A percentile compares a stretch with the other conserved stretches of the same genome.
Evolutionary conservation across 176 grass and related monocot species (phyloP).

Genomic region (Dendrocalamus sinicus): DNA sequence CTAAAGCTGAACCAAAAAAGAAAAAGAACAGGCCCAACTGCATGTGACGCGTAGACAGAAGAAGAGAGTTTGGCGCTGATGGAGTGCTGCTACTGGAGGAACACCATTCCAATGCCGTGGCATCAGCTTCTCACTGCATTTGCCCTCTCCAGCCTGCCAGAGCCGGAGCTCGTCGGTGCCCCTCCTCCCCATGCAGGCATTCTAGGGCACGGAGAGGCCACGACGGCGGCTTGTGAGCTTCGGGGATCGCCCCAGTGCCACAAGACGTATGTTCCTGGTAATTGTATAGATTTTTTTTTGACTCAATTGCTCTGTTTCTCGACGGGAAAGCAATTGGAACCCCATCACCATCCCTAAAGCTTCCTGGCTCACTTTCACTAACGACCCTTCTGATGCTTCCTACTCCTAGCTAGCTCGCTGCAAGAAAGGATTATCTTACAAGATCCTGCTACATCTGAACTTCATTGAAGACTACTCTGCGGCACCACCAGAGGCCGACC

Average conservation of each 20-base stretch:
- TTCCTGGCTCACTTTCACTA: no score
- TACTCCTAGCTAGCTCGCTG: no score
- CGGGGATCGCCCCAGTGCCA: constrained; percentile 42
- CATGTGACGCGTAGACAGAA: neutral
- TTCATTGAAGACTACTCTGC: no score
- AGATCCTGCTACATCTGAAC: no score
- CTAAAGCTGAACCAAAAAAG: no score
- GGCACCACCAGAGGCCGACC: no score
- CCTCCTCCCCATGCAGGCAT: neutral
- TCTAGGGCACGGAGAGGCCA: neutral
- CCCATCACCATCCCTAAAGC: no score
- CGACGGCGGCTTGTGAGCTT: neutral
- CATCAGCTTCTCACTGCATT: neutral
- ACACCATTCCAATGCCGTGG: constrained; percentile 1
- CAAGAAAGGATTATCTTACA: no score
- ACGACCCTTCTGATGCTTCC: no score
- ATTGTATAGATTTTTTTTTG: neutral
- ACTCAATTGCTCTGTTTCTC: neutral
- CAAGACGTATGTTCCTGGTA: constrained; percentile 83
- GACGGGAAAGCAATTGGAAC: neutral
- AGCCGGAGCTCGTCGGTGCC: neutral
- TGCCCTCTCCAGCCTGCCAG: neutral
- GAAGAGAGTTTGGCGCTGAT: neutral
- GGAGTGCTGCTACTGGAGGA: constrained; percentile 13
- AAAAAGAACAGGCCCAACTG: no score